Percentiles rank a stretch among this genome's conserved stretches.
These are phyloP conservation scores for Trypanosoma grayi DNA, from an alignment of 208 protist species.

Conservation along the genomic window DNA sequence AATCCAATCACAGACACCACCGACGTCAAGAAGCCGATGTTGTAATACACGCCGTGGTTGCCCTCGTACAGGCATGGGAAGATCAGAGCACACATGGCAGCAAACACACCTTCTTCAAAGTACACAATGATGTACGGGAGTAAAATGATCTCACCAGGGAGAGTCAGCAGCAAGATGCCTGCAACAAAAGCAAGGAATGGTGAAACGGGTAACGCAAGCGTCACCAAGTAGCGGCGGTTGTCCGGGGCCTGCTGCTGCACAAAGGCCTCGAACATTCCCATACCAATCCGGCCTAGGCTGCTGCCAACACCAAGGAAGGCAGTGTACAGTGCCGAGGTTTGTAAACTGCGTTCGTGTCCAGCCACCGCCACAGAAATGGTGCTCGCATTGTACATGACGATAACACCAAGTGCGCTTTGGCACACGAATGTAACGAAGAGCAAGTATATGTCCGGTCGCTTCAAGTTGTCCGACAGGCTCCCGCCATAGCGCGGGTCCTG, in stretches of 20 bases:
- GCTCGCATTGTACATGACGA: slow-evolving; percentile 62
- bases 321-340: slow-evolving; percentile 56
- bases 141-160: slow-evolving; percentile 55
- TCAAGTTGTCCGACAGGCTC: slow-evolving; percentile 33
- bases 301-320: slow-evolving; percentile 62
- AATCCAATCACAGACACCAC: slow-evolving; percentile 48
- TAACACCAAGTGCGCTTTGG: slow-evolving; percentile 48
- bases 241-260: slow-evolving; percentile 51
- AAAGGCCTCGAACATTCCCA: slow-evolving; percentile 65
- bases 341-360: slow-evolving; percentile 34
- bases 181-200: slow-evolving; percentile 50
- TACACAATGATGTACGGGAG: slow-evolving; percentile 70
- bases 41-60: slow-evolving; percentile 48
- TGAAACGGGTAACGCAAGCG: slow-evolving; percentile 39
- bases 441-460: slow-evolving; percentile 44
- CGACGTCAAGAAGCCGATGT: slow-evolving; percentile 36
- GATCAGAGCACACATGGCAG: slow-evolving; percentile 41
- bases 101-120: slow-evolving; percentile 50
- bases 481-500: slow-evolving; percentile 63
- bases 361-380: slow-evolving; percentile 63
- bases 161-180: slow-evolving; percentile 53
- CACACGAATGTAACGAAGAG: slow-evolving; percentile 51
- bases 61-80: slow-evolving; percentile 48
- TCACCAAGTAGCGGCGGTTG: slow-evolving; percentile 48
- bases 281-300: slow-evolving; percentile 47